Base-by-base conservation (phyloP, 371 early-diverging fungal genomes). In the Rhizomucor pusillus region DNA sequence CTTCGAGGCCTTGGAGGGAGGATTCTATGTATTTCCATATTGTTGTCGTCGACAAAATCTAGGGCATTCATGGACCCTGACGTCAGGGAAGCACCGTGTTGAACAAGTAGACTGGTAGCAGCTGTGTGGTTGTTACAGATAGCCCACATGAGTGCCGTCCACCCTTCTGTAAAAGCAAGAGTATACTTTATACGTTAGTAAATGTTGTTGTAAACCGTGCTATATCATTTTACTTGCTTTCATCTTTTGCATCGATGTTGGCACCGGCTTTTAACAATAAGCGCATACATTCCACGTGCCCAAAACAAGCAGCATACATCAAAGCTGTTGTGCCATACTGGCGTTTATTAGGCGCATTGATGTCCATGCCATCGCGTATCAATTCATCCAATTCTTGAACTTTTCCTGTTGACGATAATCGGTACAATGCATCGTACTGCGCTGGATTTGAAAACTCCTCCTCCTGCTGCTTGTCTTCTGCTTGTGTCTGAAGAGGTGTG, bases 121-220 rank as follows among this genome's bases (percentile, higher is more conserved):
- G 71, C 67, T 43, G 80, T 76, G 69, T 92, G 87, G 51, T 87
- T 87, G 73, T 92, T 95, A 45, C 88, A 87, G 37, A 88, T 88
- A 0, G 97, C 95, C 97, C 97, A 97, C 80, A 94, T 86, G 12
- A 95, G 75, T 7, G 94, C 86, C 5, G 95, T 91, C 97, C 97
- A 97, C 9, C 97, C 97, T 51, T 82, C 90, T 85, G 51, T 22
- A 45, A n/a, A n/a, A n/a, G n/a, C n/a, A n/a, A n/a, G n/a, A n/a
- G 1, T 43, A 25, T n/a, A 2, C 18, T 43, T 36, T 35, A 35
- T 13, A 23, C 37, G 25, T 49, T n/a, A n/a, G n/a, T n/a, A n/a
- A n/a, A n/a, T n/a, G n/a, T n/a, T n/a, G n/a, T n/a, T n/a, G n/a
- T n/a, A n/a, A 19, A 12, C 23, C 29, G 25, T 23, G 43, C 43